phyloP scores from a whole-genome alignment of 306 rosid genomes.

The Cucurbita maxima region DNA sequence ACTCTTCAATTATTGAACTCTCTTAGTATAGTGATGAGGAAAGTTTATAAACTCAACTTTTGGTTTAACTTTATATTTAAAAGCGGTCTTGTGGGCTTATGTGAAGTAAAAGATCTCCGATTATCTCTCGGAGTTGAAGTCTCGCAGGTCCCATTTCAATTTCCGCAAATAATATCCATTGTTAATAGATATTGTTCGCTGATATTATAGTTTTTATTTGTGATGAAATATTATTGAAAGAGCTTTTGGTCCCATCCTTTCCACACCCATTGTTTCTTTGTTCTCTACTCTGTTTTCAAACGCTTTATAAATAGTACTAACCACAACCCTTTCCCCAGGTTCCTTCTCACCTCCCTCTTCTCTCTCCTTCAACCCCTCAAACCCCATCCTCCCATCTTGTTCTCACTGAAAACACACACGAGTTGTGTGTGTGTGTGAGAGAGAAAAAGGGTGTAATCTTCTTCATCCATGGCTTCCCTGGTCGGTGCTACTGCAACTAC shows the following conservation, averaged over 20 bases:
- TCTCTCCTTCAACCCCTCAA: not conserved
- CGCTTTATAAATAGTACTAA: constrained; percentile 42
- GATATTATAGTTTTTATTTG: no score
- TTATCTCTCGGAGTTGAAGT: no score
- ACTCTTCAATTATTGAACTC: not conserved
- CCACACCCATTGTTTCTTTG: not conserved
- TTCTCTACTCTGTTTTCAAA: not conserved
- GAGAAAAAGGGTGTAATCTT: not conserved
- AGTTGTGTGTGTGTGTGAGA: not conserved
- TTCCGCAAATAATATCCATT: no score
- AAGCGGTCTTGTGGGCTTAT: constrained; percentile 19
- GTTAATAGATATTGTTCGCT: no score
- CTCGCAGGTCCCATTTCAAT: no score
- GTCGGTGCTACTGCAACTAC: not conserved
- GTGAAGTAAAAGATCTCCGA: no score
- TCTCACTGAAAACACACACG: no score
- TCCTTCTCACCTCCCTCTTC: not conserved
- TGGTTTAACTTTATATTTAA: not conserved
- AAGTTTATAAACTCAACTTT: not conserved
- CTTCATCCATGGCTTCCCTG: not conserved
- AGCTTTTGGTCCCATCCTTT: not conserved
- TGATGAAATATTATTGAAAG: no score
- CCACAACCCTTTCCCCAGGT: not conserved
- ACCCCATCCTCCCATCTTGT: not conserved
- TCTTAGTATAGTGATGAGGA: not conserved